These are phyloP conservation scores for Petrea volubilis DNA, from an alignment of 257 asterid genomes.

Conservation along the genomic window DNA sequence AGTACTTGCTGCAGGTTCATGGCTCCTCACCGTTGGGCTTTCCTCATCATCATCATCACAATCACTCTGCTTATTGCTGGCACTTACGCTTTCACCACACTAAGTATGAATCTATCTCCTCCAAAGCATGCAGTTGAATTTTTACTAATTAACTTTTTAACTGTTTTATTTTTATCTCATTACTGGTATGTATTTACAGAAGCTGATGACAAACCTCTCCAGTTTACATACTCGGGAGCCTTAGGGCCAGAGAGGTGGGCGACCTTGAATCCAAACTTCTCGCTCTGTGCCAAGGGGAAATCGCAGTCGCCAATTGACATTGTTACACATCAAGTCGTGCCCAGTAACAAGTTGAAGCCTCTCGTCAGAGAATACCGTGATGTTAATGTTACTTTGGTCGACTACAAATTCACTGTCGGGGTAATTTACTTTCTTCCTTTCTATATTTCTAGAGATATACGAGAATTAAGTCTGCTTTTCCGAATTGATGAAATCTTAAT, in stretches of 20 bases:
- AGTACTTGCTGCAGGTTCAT: background rate
- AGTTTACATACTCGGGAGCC: slow-evolving; percentile 65
- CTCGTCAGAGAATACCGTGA: slow-evolving; percentile 48
- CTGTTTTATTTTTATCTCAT: background rate
- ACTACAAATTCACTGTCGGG: slow-evolving; percentile 66
- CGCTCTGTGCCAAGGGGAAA: slow-evolving; percentile 58
- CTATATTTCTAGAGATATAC: too few relatives aligned
- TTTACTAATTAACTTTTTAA: background rate
- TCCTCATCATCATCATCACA: slow-evolving; percentile 1
- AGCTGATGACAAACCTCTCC: slow-evolving; percentile 24
- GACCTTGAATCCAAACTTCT: slow-evolving; percentile 56
- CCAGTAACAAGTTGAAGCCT: slow-evolving; percentile 46
- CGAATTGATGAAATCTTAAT: too few relatives aligned
- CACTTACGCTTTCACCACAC: slow-evolving; percentile 25
- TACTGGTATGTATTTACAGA: too few relatives aligned
- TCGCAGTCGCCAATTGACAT: slow-evolving; percentile 76
- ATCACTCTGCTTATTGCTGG: slow-evolving; percentile 22
- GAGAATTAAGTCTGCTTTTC: too few relatives aligned
- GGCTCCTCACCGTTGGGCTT: slow-evolving; percentile 19
- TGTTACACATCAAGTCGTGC: slow-evolving; percentile 15
- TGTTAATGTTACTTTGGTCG: slow-evolving; percentile 60
- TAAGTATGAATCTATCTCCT: slow-evolving; percentile 15
- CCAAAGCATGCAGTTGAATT: background rate
- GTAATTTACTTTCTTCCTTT: slow-evolving; percentile 30
- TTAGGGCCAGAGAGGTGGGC: slow-evolving; percentile 78